Percentiles rank a stretch among this genome's conserved stretches.
Evolutionary conservation across 2,329 filamentous ascomycete species (phyloP).

Genomic region (Pseudovirgaria hyperparasitica): DNA sequence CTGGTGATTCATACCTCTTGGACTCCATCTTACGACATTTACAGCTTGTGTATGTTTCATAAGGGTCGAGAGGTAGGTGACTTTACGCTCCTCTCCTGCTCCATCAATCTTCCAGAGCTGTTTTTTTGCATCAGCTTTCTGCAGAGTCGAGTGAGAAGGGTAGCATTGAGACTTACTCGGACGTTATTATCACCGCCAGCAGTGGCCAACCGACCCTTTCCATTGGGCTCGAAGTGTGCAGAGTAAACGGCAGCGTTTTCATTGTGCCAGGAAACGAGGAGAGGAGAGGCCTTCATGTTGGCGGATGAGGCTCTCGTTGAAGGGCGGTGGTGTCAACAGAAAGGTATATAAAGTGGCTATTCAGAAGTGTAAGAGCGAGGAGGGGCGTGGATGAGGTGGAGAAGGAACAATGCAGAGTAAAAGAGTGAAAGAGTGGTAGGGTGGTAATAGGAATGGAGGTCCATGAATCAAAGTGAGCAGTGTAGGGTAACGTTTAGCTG

Average conservation of each 20-base stretch:
- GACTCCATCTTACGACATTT: slow-evolving; percentile 93
- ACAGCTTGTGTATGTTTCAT: slow-evolving; percentile 93
- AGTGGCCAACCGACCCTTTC: slow-evolving; percentile 83
- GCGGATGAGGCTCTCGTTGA: slow-evolving; percentile 5
- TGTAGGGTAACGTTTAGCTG: too few species aligned
- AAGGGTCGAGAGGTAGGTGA: slow-evolving; percentile 84
- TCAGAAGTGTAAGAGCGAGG: too few species aligned
- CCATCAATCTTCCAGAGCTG: slow-evolving; percentile 86
- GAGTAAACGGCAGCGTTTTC: slow-evolving; percentile 96
- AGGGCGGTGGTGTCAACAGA: too few species aligned
- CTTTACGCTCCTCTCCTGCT: slow-evolving; percentile 73
- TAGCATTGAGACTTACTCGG: slow-evolving; percentile 46
- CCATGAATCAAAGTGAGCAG: too few species aligned
- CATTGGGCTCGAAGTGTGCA: slow-evolving; percentile 86
- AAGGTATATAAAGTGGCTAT: too few species aligned
- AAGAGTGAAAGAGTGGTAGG: too few species aligned
- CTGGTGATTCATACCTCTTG: slow-evolving; percentile 54
- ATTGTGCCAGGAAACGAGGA: slow-evolving; percentile 98
- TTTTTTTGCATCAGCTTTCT: slow-evolving; percentile 22
- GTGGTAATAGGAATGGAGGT: too few species aligned
- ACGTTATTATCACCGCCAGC: slow-evolving; percentile 96
- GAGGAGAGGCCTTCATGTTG: slow-evolving; percentile 83
- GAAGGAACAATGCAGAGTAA: too few species aligned
- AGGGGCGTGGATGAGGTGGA: too few species aligned
- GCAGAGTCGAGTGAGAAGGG: slow-evolving; percentile 1